phyloP scores from a whole-genome alignment of 208 protist genomes.

The Herpetomonas tarakana region DNA sequence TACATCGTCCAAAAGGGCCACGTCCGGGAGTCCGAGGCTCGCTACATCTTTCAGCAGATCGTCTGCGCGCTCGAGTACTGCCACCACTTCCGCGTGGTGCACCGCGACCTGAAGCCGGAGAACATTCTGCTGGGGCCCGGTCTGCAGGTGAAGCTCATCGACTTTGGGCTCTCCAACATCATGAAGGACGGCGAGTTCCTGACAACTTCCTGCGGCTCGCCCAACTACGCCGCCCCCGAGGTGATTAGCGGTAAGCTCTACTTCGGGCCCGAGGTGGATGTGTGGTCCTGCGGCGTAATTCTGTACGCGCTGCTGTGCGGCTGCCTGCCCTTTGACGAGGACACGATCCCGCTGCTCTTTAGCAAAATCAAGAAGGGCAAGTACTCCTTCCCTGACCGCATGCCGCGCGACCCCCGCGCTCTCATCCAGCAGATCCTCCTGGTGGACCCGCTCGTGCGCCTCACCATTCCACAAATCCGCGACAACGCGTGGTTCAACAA shows the following conservation, averaged over 20 bases:
- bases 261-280: slow-evolving; percentile 91
- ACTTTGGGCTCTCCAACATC: slow-evolving; percentile 95
- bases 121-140: slow-evolving; percentile 90
- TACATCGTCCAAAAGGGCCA: slow-evolving; percentile 98
- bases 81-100: slow-evolving; percentile 94
- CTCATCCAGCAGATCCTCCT: slow-evolving; percentile 88
- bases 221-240: slow-evolving; percentile 95
- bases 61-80: slow-evolving; percentile 99
- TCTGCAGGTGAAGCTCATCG: slow-evolving; percentile 93
- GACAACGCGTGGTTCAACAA: slow-evolving; percentile 88
- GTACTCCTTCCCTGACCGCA: slow-evolving; percentile 70
- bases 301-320: slow-evolving; percentile 93
- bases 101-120: slow-evolving; percentile 94
- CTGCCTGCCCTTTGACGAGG: slow-evolving; percentile 93
- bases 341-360: slow-evolving; percentile 89
- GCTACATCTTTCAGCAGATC: slow-evolving; percentile 99
- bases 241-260: slow-evolving; percentile 93
- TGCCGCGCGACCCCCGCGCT: slow-evolving; percentile 53
- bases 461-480: slow-evolving; percentile 89
- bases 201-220: slow-evolving; percentile 91
- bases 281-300: slow-evolving; percentile 96
- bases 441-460: slow-evolving; percentile 86
- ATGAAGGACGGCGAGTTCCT: slow-evolving; percentile 91
- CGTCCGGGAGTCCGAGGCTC: slow-evolving; percentile 92
- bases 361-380: slow-evolving; percentile 89